Base-by-base conservation (phyloP, 2,329 filamentous ascomycete genomes). In the Tricladium varicosporioides region DNA sequence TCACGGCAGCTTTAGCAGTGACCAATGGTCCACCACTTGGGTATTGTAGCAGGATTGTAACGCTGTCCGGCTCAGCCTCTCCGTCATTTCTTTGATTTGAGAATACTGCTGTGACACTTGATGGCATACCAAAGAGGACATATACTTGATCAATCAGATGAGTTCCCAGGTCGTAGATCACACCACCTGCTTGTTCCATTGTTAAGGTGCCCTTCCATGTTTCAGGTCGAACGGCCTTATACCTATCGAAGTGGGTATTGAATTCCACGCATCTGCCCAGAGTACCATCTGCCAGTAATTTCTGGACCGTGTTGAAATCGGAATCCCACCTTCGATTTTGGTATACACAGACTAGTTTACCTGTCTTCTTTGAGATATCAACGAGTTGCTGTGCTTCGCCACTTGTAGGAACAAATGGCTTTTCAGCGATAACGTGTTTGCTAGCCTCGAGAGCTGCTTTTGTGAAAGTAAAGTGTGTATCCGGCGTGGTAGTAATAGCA, bases 351-450 rank as follows among this genome's bases (percentile, higher is more conserved):
- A 77, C 70, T 56, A 72, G 59, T 63, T 72, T 75, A 15, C 70
- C 72, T 14, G 65, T 73, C 58, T 69, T 67, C 59, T 70, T 63
- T 1, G 74, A 71, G 51, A 74, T 68, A 31, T 69, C 68, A 46
- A 71, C 79, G 5, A 93, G 81, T 63, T 82, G 74, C 33, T 83
- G 78, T 10, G 89, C 89, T 73, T 92, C 85, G 57, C 81, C 77
- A 1, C 81, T 77, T 1, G 85, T 88, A 16, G 89, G 86, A 11
- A 90, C 88, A 70, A 93, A 93, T 2, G 90, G 90, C 76, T 93
- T 93, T 76, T 93, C 90, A 49, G 88, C 87, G 52, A 93, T 77
- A 22, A 92, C 87, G 71, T 93, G 86, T 76, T 92, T 92, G 65
- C 86, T 86, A 9, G 81, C 77, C 68, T 87, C 78, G 48, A 93